Percentiles rank a stretch among this genome's conserved stretches.
Evolutionary conservation across 768 basidiomycete species (phyloP).

Genomic region (Russula compacta): DNA sequence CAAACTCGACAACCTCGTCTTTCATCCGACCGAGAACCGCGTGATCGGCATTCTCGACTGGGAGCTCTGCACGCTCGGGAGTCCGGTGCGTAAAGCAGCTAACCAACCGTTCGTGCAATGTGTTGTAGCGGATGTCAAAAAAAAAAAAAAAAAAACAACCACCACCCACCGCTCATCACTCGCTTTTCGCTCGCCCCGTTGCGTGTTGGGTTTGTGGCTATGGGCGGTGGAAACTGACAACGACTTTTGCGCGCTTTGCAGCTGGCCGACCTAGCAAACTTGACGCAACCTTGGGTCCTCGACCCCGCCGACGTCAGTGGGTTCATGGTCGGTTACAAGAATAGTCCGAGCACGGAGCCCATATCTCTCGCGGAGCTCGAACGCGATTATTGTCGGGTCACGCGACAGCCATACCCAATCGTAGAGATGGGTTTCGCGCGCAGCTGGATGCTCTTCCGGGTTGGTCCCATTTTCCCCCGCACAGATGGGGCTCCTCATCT

Average conservation of each 20-base stretch:
- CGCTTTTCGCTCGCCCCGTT: neutral
- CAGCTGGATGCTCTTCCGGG: constrained; percentile 82
- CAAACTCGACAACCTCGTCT: constrained; percentile 95
- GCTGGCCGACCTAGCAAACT: constrained; percentile 85
- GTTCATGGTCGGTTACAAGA: constrained; percentile 42
- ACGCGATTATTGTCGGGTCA: constrained; percentile 67
- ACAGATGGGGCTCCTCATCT: neutral
- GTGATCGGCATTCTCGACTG: constrained; percentile 97
- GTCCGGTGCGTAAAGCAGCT: constrained; percentile 47
- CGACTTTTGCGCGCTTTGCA: constrained; percentile 21
- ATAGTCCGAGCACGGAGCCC: constrained; percentile 44
- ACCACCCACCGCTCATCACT: too few species aligned
- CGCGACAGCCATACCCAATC: constrained; percentile 63
- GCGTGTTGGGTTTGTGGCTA: neutral
- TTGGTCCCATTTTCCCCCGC: constrained; percentile 26
- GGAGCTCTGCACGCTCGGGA: constrained; percentile 94
- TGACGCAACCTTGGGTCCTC: constrained; percentile 77
- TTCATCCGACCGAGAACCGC: constrained; percentile 83
- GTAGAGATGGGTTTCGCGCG: constrained; percentile 68
- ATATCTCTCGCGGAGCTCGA: constrained; percentile 66
- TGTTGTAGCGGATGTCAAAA: too few species aligned
- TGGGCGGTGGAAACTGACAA: constrained; percentile 1
- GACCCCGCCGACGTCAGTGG: constrained; percentile 34
- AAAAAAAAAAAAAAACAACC: too few species aligned
- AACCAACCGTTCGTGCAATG: too few species aligned